Evolutionary conservation across 2,329 filamentous ascomycete species (phyloP).

Genomic region (Trichophyton simii): DNA sequence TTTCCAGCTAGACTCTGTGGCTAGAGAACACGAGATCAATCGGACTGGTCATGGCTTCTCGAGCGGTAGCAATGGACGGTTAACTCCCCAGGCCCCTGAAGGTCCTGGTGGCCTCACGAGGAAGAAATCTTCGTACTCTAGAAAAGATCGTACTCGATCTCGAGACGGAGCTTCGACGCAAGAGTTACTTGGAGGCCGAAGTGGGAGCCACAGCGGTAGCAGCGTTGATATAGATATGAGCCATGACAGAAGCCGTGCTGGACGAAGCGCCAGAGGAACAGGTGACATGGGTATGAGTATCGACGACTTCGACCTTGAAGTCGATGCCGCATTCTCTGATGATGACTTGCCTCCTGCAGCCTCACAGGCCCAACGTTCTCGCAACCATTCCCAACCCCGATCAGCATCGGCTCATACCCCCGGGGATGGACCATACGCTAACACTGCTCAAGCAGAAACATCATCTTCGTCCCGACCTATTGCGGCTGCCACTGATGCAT

Average conservation of each 20-base stretch:
- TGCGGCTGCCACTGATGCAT: constrained; percentile 61
- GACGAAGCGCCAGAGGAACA: constrained; percentile 30
- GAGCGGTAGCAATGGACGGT: constrained; percentile 43
- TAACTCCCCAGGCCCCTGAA: constrained; percentile 34
- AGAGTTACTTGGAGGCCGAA: constrained; percentile 38
- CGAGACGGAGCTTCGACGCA: constrained; percentile 34
- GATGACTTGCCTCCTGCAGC: constrained; percentile 48
- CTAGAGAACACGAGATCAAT: constrained; percentile 25
- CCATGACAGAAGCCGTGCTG: constrained; percentile 28
- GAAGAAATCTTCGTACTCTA: constrained; percentile 41
- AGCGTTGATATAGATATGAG: constrained; percentile 38
- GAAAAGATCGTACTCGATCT: constrained; percentile 30
- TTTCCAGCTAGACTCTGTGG: constrained; percentile 41
- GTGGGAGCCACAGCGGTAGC: constrained; percentile 35
- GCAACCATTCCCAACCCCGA: neutral
- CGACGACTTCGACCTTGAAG: constrained; percentile 29
- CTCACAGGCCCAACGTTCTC: constrained; percentile 19
- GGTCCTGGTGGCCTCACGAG: constrained; percentile 30
- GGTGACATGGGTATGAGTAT: constrained; percentile 19
- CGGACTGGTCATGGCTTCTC: constrained; percentile 39
- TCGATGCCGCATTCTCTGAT: constrained; percentile 33
- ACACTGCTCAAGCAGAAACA: constrained; percentile 5
- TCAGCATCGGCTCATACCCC: neutral
- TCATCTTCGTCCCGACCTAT: constrained; percentile 17
- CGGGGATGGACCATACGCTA: constrained; percentile 4